These are phyloP conservation scores for Septoria linicola DNA, from an alignment of 2,329 filamentous ascomycete species.

Conservation along the genomic window DNA sequence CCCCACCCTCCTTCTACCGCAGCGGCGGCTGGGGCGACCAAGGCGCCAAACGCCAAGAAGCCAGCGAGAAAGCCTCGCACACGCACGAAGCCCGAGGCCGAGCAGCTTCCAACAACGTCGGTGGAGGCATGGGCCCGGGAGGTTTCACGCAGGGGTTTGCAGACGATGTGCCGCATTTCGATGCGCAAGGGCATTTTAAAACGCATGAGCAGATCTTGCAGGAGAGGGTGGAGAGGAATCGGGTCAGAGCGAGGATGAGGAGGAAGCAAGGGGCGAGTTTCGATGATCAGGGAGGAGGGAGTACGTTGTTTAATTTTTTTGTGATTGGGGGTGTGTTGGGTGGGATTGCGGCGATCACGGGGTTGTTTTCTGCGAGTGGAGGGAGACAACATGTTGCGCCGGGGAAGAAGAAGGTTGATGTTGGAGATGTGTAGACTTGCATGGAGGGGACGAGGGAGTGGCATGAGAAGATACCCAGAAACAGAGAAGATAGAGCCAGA, in stretches of 20 bases:
- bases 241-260: constrained; percentile 20
- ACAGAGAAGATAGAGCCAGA: too few species aligned
- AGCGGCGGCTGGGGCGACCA: constrained; percentile 75
- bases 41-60: constrained; percentile 56
- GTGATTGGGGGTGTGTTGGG: constrained; percentile 35
- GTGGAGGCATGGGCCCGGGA: constrained; percentile 36
- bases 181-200: constrained; percentile 67
- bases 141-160: constrained; percentile 60
- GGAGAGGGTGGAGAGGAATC: constrained; percentile 22
- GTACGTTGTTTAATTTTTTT: constrained; percentile 36
- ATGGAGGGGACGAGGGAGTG: too few species aligned
- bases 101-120: constrained; percentile 18
- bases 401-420: not conserved
- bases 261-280: constrained; percentile 22
- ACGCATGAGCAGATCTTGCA: constrained; percentile 64
- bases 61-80: constrained; percentile 38
- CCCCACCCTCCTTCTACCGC: constrained; percentile 85
- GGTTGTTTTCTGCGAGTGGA: constrained; percentile 14
- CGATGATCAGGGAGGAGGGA: constrained; percentile 26
- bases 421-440: not conserved
- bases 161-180: constrained; percentile 72
- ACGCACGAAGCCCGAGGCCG: constrained; percentile 31
- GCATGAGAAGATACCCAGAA: too few species aligned
- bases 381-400: not conserved
- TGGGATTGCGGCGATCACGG: constrained; percentile 29